Evolutionary conservation across 441 rosid species (phyloP).

Genomic region (Syzygium malaccense): DNA sequence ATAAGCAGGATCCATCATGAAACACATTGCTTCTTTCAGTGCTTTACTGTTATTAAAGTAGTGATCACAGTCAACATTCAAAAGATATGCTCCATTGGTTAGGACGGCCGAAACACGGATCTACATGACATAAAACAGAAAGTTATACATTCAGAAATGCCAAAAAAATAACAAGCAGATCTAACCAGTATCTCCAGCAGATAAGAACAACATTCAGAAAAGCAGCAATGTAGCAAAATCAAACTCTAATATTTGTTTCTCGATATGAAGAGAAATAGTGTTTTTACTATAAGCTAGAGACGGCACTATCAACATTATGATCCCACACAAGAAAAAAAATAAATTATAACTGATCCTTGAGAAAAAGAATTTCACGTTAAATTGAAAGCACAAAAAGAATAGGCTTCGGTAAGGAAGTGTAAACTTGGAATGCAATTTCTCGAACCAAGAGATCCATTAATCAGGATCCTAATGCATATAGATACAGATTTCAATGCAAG

Average conservation of each 20-base stretch:
- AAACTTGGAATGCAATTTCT: background rate
- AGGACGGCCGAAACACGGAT: slow-evolving; percentile 97
- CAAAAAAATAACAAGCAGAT: background rate
- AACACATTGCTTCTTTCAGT: slow-evolving; percentile 97
- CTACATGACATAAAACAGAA: slow-evolving; percentile 25
- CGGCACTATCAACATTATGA: background rate
- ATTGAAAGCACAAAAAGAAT: background rate
- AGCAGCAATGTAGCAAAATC: background rate
- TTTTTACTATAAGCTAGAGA: background rate
- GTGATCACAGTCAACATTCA: slow-evolving; percentile 99
- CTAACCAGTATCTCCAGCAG: background rate
- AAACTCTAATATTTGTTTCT: background rate
- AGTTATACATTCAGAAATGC: background rate
- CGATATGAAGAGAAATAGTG: background rate
- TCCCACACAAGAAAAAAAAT: background rate
- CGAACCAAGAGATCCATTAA: background rate
- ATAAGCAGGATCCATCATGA: slow-evolving; percentile 85
- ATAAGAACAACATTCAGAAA: background rate
- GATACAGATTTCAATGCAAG: background rate
- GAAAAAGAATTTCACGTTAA: background rate
- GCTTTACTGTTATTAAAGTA: slow-evolving; percentile 98
- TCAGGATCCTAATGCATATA: background rate
- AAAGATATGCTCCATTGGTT: slow-evolving; percentile 94
- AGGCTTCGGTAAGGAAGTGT: background rate
- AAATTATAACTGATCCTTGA: background rate